Evolutionary conservation across 2,329 filamentous ascomycete species (phyloP).

Genomic region (Rosellinia necatrix): DNA sequence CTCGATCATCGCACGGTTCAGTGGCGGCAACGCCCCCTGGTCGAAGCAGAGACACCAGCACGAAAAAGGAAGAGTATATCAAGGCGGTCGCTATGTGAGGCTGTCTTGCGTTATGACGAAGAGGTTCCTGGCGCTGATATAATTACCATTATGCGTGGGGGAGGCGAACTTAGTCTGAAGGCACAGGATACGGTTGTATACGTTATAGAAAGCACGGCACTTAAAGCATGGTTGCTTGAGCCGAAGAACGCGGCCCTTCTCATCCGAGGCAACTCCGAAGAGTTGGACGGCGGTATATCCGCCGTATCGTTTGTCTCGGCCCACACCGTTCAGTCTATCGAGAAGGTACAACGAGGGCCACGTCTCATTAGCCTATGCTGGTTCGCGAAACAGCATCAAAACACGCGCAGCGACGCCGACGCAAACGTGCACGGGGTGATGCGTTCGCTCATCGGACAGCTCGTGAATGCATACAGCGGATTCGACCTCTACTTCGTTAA

Average conservation of each 20-base stretch:
- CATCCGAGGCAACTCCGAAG: conserved; percentile 37
- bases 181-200: conserved; percentile 21
- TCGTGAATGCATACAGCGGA: conserved; percentile 5
- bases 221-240: conserved; percentile 10
- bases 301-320: conserved; percentile 19
- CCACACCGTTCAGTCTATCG: conserved; percentile 17
- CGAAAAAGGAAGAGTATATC: conserved; percentile 13
- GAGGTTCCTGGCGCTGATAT: conserved; percentile 10
- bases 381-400: conserved; percentile 20
- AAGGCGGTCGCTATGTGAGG: conserved; percentile 19
- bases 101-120: conserved; percentile 16
- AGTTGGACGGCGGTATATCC: background rate
- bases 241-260: conserved; percentile 16
- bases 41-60: background rate
- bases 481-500: conserved; percentile 24
- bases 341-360: conserved; percentile 1
- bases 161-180: conserved; percentile 13
- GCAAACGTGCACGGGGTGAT: conserved; percentile 20
- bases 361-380: conserved; percentile 9
- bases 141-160: conserved; percentile 5
- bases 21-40: background rate
- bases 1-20: background rate
- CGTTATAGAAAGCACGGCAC: conserved; percentile 3
- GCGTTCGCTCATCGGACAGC: conserved; percentile 22
- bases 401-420: conserved; percentile 10